Evolutionary conservation across 2,329 filamentous ascomycete genomes (phyloP).

Genomic region (Fusarium heterosporum): DNA sequence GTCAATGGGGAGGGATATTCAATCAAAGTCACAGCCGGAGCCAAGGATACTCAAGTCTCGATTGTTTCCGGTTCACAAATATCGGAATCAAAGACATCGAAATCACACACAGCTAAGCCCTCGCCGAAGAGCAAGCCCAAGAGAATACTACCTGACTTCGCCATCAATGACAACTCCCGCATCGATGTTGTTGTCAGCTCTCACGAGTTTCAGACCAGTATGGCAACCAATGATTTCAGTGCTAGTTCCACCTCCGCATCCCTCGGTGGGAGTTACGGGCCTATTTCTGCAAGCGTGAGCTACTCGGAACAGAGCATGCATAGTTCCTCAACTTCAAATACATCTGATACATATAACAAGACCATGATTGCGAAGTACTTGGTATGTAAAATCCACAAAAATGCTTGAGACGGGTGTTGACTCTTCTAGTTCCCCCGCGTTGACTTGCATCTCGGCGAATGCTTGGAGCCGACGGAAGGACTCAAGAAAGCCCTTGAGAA

Average conservation of each 20-base stretch:
- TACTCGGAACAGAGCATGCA: neutral
- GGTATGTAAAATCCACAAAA: neutral
- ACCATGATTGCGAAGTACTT: constrained; percentile 6
- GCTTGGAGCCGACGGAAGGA: neutral
- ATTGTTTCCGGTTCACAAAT: too few species aligned
- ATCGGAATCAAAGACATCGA: too few species aligned
- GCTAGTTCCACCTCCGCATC: neutral
- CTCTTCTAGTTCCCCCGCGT: neutral
- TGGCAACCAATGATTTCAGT: constrained; percentile 5
- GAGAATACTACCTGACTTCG: neutral
- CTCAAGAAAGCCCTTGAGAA: neutral
- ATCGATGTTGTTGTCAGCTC: neutral
- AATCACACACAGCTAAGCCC: neutral
- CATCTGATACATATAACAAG: neutral
- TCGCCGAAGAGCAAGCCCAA: neutral
- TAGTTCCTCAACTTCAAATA: neutral
- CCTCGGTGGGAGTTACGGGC: neutral
- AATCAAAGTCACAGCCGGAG: neutral
- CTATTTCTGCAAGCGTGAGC: neutral
- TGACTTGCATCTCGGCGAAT: neutral
- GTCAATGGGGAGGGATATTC: neutral
- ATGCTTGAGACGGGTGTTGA: too few species aligned
- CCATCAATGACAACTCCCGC: neutral
- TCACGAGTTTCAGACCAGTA: neutral
- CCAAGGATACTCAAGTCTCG: too few species aligned